A percentile compares a stretch with the other conserved stretches of the same genome.
phyloP scores from a whole-genome alignment of 2,329 filamentous ascomycete genomes.

The Atkinsonella texensis region DNA sequence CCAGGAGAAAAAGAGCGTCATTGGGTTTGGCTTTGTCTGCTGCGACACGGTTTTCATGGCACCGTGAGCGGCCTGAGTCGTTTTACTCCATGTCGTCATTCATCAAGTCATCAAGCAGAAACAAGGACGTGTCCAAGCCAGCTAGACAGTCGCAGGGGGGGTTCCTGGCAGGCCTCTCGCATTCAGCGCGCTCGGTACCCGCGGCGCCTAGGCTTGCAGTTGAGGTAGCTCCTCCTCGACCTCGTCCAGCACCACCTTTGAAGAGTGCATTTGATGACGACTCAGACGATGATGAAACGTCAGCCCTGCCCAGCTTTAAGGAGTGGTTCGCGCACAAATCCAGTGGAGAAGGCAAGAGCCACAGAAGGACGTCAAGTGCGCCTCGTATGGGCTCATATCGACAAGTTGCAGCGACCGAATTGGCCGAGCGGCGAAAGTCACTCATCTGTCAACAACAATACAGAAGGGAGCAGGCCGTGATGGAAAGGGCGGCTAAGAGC shows the following conservation, averaged over 20 bases:
- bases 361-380: background rate
- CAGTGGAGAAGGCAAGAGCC: constrained; percentile 3
- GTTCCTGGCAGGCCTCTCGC: background rate
- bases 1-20: constrained; percentile 9
- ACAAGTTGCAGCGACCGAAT: constrained; percentile 11
- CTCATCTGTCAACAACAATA: background rate
- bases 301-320: constrained; percentile 6
- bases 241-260: constrained; percentile 6
- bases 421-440: constrained; percentile 12
- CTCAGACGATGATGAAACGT: constrained; percentile 18
- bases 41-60: constrained; percentile 16
- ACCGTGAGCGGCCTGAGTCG: constrained; percentile 12
- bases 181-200: background rate
- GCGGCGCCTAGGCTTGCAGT: background rate
- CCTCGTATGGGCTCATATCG: constrained; percentile 8
- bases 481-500: constrained; percentile 5
- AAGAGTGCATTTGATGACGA: constrained; percentile 22
- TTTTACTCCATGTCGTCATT: constrained; percentile 4
- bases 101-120: background rate
- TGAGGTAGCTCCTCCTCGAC: constrained; percentile 5
- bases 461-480: constrained; percentile 1
- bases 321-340: constrained; percentile 8
- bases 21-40: constrained; percentile 15
- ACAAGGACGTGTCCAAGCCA: background rate
- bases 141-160: background rate